Base-by-base conservation (phyloP, 2,329 filamentous ascomycete genomes). In the Mycocentrospora acerina region DNA sequence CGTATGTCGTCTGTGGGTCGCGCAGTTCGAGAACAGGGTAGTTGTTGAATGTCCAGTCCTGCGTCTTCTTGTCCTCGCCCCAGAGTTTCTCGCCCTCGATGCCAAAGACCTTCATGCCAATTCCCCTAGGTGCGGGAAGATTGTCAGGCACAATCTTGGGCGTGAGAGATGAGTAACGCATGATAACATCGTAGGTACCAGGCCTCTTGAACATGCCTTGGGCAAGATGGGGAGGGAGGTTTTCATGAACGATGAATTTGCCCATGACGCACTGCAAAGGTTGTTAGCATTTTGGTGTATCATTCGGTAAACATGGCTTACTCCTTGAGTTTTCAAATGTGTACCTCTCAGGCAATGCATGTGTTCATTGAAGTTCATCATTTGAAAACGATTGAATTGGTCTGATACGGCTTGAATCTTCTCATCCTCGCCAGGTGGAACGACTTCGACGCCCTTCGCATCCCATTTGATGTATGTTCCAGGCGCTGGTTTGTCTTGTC, bases 1-100 rank as follows among this genome's bases (percentile, higher is more conserved):
- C 70, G 13, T 59, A 60, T 1, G 71, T 73, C 2, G 68, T 71
- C 38, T 72, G 69, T 6, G 71, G 64, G 30, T 73, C 68, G 15
- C 70, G 66, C 7, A 77, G 65, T 29, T 78, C 72, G 9, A 77
- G 63, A 1, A 68, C 63, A 1, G 72, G 73, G 1, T 71, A 71
- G 40, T 65, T 72, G 51, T 77, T 77, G 56, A 77, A 76, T 13
- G 71, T 70, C 47, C 76, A 71, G 45, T 76, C 71, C 40, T 71
- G 67, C 0, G 64, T 70, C 14, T 60, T 53, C 35, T 58, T 57
- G 26, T 57, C 53, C 15, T 59, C 51, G 48, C 32, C 51, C 55
- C 45, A 62, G 50, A 53, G 16, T 35, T 51, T 67, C 39, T 59
- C 62, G 27, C 68, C 68, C 19, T 59, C 59, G n/a, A 77, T 68